Base-by-base conservation (phyloP, 2,329 filamentous ascomycete genomes). In the Microcyclosporella mali region DNA sequence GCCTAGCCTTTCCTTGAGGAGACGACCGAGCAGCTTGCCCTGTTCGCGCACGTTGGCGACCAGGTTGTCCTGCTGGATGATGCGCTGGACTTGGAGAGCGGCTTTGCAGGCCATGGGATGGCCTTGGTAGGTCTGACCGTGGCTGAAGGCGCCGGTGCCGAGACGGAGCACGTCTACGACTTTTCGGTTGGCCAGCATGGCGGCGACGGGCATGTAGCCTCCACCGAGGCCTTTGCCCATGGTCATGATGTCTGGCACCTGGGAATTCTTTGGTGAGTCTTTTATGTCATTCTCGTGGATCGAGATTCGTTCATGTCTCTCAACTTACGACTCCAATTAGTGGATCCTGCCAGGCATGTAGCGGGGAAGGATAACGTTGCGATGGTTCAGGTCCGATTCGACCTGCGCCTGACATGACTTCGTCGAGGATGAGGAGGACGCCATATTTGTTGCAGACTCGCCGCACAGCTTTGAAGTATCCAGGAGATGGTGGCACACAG, bases 361-460 rank as follows among this genome's bases (percentile, higher is more conserved):
- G 62, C 7, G 61, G 60, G 19, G 49, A 55, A 8, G 57, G 56
- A 35, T 52, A 59, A 17, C 43, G 47, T 11, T 47, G 45, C 4
- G 59, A 53, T 3, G 59, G 55, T 28, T 53, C 53, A 3, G 67
- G 72, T 0, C 79, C 80, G 0, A 71, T 73, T 1, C 79, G 67
- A 1, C 81, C 80, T 62, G 75, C 75, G 2, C 81, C 81, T 36
- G 77, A 82, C 82, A 88, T 86, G 33, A 88, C 73, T 58, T 90
- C 86, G 56, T 92, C 87, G 0, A 90, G 66, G 34, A 90, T 82
- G n/a, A 92, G 69, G 0, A 92, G 73, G 0, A 82, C 79, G 0
- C 82, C 85, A 56, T 90, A 72, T 47, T 77, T 78, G 40, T 82
- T 74, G 59, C 86, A 92, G 1, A 92, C 69, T 2, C 68, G 66